A percentile compares a stretch with the other conserved stretches of the same genome.
Conservation (phyloP, 2,329 filamentous ascomycete species). For the Penicillium nordicum region DNA sequence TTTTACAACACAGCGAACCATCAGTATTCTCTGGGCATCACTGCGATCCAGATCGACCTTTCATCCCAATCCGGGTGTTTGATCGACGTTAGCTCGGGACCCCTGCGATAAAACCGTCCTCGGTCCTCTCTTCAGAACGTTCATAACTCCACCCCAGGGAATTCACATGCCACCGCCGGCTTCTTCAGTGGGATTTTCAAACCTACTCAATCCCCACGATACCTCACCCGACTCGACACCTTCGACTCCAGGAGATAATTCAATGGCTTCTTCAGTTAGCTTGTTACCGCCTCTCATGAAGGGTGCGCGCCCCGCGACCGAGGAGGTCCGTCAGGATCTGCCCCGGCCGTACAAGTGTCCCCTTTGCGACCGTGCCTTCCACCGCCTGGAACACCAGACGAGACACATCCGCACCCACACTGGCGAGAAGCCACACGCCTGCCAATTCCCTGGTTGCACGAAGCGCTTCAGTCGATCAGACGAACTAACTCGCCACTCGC, state of each 20-base stretch:
- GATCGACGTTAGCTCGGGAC: conserved; percentile 28
- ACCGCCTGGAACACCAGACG: conserved; percentile 91
- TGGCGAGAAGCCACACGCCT: conserved; percentile 95
- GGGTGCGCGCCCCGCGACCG: conserved; percentile 55
- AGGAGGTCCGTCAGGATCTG: conserved; percentile 67
- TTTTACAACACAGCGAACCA: background rate
- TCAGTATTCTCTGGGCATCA: background rate
- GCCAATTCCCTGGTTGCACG: conserved; percentile 90
- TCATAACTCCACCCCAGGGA: background rate
- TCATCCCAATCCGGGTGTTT: conserved; percentile 22
- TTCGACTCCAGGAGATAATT: conserved; percentile 25
- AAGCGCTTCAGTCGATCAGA: conserved; percentile 97
- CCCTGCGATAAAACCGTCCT: conserved; percentile 18
- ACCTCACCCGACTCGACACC: conserved; percentile 27
- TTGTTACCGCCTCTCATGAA: conserved; percentile 45
- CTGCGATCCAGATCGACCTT: conserved; percentile 2
- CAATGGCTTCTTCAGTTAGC: conserved; percentile 46
- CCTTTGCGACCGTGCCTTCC: conserved; percentile 96
- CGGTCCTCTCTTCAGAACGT: conserved; percentile 6
- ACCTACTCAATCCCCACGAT: conserved; percentile 64
- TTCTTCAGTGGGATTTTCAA: conserved; percentile 71
- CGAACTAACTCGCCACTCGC: conserved; percentile 91
- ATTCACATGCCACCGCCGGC: conserved; percentile 71
- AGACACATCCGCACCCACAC: conserved; percentile 94
- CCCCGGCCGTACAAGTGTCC: conserved; percentile 98